A percentile compares a stretch with the other conserved stretches of the same genome.
phyloP scores from a whole-genome alignment of 345 rosid genomes.

The Odontarrhena argentea region DNA sequence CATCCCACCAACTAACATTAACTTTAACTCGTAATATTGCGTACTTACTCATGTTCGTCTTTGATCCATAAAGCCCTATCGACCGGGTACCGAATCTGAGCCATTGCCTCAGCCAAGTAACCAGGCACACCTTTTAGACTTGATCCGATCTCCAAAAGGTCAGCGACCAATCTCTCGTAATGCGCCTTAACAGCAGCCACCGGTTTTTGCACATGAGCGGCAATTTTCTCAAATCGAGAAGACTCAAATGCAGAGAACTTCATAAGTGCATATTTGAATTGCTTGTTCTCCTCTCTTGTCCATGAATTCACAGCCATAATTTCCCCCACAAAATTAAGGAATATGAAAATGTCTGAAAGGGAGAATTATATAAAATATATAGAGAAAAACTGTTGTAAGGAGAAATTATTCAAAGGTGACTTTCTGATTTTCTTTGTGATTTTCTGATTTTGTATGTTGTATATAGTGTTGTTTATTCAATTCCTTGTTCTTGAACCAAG shows the following conservation, averaged over 20 bases:
- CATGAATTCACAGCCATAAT: slow-evolving; percentile 20
- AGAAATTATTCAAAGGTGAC: neutral
- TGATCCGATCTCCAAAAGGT: slow-evolving; percentile 10
- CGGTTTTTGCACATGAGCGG: slow-evolving; percentile 6
- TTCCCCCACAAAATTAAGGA: neutral
- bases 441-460: slow-evolving; percentile 2
- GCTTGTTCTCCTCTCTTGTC: slow-evolving; percentile 26
- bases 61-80: slow-evolving; percentile 1
- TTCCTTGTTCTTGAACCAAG: neutral
- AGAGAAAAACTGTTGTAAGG: neutral
- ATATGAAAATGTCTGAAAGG: neutral
- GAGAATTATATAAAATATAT: neutral
- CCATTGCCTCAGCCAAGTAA: neutral
- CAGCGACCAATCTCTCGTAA: slow-evolving; percentile 26
- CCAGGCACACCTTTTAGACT: neutral
- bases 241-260: neutral
- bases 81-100: neutral
- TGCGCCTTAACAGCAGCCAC: slow-evolving; percentile 5
- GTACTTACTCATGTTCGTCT: slow-evolving; percentile 34
- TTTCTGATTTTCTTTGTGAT: neutral
- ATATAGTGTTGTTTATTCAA: neutral
- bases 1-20: neutral
- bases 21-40: neutral
- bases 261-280: neutral
- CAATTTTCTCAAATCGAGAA: neutral